Percentiles rank a stretch among this genome's conserved stretches.
Evolutionary conservation across 2,329 filamentous ascomycete genomes (phyloP).

Genomic region (Harringtonia aguacate): DNA sequence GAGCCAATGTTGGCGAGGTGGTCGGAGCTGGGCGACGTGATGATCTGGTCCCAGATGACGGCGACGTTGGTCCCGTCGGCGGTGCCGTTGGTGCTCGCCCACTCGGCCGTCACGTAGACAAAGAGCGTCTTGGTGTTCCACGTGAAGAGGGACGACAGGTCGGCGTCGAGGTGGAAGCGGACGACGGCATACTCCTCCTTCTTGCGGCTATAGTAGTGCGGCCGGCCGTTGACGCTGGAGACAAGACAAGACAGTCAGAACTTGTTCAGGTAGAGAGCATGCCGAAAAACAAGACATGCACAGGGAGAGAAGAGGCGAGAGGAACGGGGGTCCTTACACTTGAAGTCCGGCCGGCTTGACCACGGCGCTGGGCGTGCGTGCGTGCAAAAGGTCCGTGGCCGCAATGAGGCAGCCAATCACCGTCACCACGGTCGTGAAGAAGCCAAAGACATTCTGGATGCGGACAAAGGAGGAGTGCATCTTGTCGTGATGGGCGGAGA

Average conservation of each 20-base stretch:
- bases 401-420: slow-evolving; percentile 71
- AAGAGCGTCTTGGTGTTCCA: slow-evolving; percentile 99
- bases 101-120: slow-evolving; percentile 83
- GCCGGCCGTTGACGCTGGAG: slow-evolving; percentile 69
- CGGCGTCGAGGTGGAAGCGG: slow-evolving; percentile 84
- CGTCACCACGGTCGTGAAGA: slow-evolving; percentile 92
- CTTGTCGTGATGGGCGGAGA: slow-evolving; percentile 34
- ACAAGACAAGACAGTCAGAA: not conserved
- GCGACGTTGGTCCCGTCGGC: slow-evolving; percentile 50
- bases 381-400: slow-evolving; percentile 60
- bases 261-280: too few relatives aligned
- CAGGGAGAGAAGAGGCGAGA: too few relatives aligned
- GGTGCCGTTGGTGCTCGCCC: slow-evolving; percentile 30
- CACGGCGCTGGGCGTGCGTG: slow-evolving; percentile 52
- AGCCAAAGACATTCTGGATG: slow-evolving; percentile 87
- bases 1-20: slow-evolving; percentile 51
- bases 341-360: slow-evolving; percentile 67
- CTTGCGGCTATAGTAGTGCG: slow-evolving; percentile 90
- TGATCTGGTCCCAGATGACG: slow-evolving; percentile 94
- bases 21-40: slow-evolving; percentile 61
- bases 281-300: slow-evolving; percentile 30
- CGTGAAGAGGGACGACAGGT: slow-evolving; percentile 86
- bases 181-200: slow-evolving; percentile 95
- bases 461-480: slow-evolving; percentile 82
- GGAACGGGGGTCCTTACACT: too few relatives aligned